Conservation (phyloP, 2,329 filamentous ascomycete genomes). For the Exophiala dermatitidis region DNA sequence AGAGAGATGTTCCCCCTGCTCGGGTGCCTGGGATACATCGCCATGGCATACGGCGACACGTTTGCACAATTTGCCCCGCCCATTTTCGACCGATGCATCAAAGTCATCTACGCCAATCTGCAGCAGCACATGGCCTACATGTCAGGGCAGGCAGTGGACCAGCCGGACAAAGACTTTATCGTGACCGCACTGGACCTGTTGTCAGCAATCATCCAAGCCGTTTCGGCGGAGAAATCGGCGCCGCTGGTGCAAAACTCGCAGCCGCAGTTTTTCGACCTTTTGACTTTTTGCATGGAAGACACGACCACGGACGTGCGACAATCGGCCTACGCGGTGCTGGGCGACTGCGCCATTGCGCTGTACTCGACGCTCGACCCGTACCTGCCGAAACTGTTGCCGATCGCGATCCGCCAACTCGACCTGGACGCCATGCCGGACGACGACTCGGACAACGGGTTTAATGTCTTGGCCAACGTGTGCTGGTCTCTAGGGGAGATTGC, state of each 20-base stretch:
- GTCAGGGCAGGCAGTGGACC: conserved; percentile 61
- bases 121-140: conserved; percentile 68
- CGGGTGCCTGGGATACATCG: conserved; percentile 94
- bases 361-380: conserved; percentile 72
- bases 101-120: conserved; percentile 85
- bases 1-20: conserved; percentile 88
- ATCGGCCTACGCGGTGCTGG: conserved; percentile 88
- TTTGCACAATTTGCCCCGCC: conserved; percentile 81
- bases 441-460: conserved; percentile 75
- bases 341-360: conserved; percentile 89
- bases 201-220: conserved; percentile 85
- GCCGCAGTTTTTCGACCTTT: conserved; percentile 80
- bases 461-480: conserved; percentile 95
- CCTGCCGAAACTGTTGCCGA: conserved; percentile 63
- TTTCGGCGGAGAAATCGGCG: conserved; percentile 65
- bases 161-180: conserved; percentile 92
- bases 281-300: conserved; percentile 89
- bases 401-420: conserved; percentile 82
- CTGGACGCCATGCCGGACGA: conserved; percentile 69
- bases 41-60: conserved; percentile 69
- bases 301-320: conserved; percentile 86
- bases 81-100: conserved; percentile 81
- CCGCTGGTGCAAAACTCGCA: conserved; percentile 68
- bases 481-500: conserved; percentile 94
- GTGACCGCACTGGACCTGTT: conserved; percentile 90